phyloP scores from a whole-genome alignment of 2,329 filamentous ascomycete genomes.

The Aspergillus phoenicis region DNA sequence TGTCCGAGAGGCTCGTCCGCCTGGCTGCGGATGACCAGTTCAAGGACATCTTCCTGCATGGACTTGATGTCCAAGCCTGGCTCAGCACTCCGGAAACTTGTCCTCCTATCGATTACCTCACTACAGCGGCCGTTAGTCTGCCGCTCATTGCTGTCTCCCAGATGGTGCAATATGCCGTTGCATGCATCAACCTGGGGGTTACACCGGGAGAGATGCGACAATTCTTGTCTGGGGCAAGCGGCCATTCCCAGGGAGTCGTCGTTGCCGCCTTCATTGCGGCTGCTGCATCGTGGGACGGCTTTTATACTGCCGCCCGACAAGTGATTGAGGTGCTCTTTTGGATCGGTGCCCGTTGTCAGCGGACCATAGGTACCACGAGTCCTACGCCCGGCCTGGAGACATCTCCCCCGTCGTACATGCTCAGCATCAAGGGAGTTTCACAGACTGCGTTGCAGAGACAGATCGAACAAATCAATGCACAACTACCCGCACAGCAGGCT shows the following conservation, averaged over 20 bases:
- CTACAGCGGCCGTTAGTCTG: constrained; percentile 40
- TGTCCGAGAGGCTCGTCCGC: too few relatives aligned
- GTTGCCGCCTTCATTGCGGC: constrained; percentile 37
- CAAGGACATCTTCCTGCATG: background rate
- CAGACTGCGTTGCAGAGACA: background rate
- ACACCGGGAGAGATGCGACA: constrained; percentile 1
- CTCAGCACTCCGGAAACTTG: constrained; percentile 27
- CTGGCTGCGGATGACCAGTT: too few relatives aligned
- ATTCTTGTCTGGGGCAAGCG: constrained; percentile 14
- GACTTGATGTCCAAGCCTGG: constrained; percentile 10
- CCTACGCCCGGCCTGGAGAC: constrained; percentile 16
- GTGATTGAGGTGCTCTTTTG: constrained; percentile 40
- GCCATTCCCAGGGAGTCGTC: constrained; percentile 44
- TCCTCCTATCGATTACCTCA: constrained; percentile 35
- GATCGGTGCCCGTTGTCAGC: constrained; percentile 35
- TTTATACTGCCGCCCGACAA: constrained; percentile 29
- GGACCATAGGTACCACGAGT: constrained; percentile 14
- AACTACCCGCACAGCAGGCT: constrained; percentile 26
- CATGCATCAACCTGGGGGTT: background rate
- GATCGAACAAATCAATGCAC: constrained; percentile 27
- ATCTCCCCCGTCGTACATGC: background rate
- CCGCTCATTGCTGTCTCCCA: constrained; percentile 41
- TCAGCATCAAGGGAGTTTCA: constrained; percentile 8
- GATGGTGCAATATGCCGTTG: constrained; percentile 11
- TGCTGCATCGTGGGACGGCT: constrained; percentile 35